Evolutionary conservation across 768 basidiomycete species (phyloP).

Genomic region (Dendrothele bispora): DNA sequence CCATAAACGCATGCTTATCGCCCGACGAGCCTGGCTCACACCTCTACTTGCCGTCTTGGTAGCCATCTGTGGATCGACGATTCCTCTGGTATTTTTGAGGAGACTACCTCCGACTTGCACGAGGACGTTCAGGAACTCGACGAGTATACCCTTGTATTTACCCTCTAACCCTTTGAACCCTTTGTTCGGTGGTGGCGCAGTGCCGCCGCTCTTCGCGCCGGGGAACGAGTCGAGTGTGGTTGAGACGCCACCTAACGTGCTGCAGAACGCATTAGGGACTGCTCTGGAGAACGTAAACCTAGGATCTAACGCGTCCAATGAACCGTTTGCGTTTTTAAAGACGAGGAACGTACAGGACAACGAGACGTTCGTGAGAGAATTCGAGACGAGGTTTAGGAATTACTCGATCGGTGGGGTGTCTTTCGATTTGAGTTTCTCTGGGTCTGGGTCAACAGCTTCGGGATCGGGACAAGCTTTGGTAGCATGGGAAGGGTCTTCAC

Average conservation of each 20-base stretch:
- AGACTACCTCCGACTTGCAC: conserved; percentile 53
- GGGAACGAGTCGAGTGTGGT: conserved; percentile 38
- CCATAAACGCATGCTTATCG: conserved; percentile 65
- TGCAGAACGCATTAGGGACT: too few relatives aligned
- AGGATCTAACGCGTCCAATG: conserved; percentile 44
- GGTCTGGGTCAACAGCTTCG: too few relatives aligned
- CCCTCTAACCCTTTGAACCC: conserved; percentile 43
- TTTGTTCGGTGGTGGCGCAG: too few relatives aligned
- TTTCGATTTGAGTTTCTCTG: conserved; percentile 49
- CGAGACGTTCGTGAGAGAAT: conserved; percentile 54
- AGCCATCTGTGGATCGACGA: conserved; percentile 60
- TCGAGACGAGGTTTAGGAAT: conserved; percentile 51
- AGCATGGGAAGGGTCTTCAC: conserved; percentile 71
- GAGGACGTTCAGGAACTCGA: conserved; percentile 33
- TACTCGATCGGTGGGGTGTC: conserved; percentile 72
- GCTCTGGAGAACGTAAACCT: too few relatives aligned
- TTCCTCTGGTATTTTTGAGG: conserved; percentile 66
- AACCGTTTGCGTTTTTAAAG: conserved; percentile 29
- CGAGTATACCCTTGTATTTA: conserved; percentile 51
- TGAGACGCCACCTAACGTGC: conserved; percentile 55
- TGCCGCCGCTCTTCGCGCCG: too few relatives aligned
- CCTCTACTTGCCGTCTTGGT: conserved; percentile 53
- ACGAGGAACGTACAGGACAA: conserved; percentile 52
- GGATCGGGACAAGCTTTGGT: conserved; percentile 51
- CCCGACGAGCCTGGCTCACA: conserved; percentile 68